Percentiles rank a stretch among this genome's conserved stretches.
phyloP scores from a whole-genome alignment of 805 yeast species.

The Saturnispora sanitii region DNA sequence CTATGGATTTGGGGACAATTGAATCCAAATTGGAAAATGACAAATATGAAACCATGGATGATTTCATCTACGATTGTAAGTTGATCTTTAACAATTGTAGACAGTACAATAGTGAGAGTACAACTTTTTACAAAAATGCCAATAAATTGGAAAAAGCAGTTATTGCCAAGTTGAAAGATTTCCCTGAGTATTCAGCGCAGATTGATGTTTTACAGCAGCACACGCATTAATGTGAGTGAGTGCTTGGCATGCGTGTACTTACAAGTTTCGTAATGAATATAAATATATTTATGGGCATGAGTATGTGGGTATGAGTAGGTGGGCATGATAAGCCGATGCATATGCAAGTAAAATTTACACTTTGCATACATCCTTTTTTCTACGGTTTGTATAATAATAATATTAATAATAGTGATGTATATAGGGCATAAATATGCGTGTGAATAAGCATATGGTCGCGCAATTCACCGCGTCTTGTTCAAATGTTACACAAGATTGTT shows the following conservation, averaged over 20 bases:
- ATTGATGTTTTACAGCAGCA: conserved; percentile 40
- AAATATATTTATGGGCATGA: too few relatives aligned
- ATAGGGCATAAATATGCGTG: too few relatives aligned
- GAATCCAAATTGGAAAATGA: conserved; percentile 88
- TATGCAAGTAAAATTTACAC: too few relatives aligned
- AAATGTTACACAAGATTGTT: too few relatives aligned
- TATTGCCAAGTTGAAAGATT: conserved; percentile 70
- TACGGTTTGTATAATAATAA: too few relatives aligned
- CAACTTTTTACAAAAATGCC: conserved; percentile 93
- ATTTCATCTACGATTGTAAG: conserved; percentile 80
- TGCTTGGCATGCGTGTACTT: background rate
- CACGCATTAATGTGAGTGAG: background rate
- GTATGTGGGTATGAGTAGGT: too few relatives aligned
- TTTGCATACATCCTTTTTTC: too few relatives aligned
- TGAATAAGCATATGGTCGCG: too few relatives aligned
- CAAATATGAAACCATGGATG: conserved; percentile 82
- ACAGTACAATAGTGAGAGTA: conserved; percentile 83
- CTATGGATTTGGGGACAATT: conserved; percentile 96
- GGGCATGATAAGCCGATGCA: too few relatives aligned
- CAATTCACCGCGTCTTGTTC: too few relatives aligned
- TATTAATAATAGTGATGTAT: too few relatives aligned
- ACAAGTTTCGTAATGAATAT: too few relatives aligned
- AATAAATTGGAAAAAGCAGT: conserved; percentile 87
- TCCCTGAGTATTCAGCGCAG: conserved; percentile 82
- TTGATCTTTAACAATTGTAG: conserved; percentile 87